Base-by-base conservation (phyloP, 306 rosid genomes). In the Benincasa hispida region DNA sequence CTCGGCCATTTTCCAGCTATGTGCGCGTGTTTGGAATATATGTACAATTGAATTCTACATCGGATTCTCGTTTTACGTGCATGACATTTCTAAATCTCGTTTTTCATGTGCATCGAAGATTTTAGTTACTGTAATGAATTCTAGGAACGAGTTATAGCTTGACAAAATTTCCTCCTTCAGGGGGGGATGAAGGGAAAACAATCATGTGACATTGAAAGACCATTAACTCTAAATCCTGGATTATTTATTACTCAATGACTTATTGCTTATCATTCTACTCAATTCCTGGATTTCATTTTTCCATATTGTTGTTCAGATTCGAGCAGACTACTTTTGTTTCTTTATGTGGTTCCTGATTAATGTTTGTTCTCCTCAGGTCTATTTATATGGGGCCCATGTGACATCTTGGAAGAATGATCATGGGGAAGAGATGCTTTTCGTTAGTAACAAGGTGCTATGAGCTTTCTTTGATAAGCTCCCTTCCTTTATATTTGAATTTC, bases 341-440 rank as follows among this genome's bases (percentile, higher is more conserved):
- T 37, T 34, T 37, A 19, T 72, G 21, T 56, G 67, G 39, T 25
- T n/a, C 17, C 9, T 78, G 69, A 68, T 74, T 74, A 22, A 78
- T 84, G 57, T 76, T 69, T 50, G 53, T 39, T 79, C 45, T 48
- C 53, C 66, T 48, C 88, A 94, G 99, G 95, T 94, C 32, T 90
- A 90, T 75, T 55, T 94, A 58, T 94, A 92, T 77, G 99, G 99
- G 35, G 92, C 81, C 65, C 99, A 94, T 34, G 96, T 94, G 88
- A 94, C 99, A 70, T 94, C 99, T 32, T 94, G 99, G 99, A 94
- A 94, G 87, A 94, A 90, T 84, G 97, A 94, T 53, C 93, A 85
- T 24, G 91, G 92, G 78, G 97, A 92, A 84, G 99, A 94, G 76
- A 80, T 94, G 88, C 95, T 92, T 58, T 94, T 91, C 82, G 93